Base-by-base conservation (phyloP, 306 rosid genomes). In the Gillenia trifoliata region DNA sequence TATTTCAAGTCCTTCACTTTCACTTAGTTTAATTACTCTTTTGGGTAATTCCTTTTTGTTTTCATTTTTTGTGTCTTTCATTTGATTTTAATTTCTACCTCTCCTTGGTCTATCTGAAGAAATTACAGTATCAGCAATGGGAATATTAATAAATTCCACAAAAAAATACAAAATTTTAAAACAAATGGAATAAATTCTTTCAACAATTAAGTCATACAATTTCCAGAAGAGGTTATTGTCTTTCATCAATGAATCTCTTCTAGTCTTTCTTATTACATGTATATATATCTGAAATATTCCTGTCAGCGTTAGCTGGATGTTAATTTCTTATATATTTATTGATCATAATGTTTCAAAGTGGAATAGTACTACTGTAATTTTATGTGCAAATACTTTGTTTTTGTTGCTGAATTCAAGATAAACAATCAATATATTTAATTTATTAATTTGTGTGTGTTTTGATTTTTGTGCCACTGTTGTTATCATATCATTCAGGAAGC, bases 401-500 rank as follows among this genome's bases (percentile, higher is more conserved):
- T 74, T 81, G 55, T 78, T 79, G 85, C 85, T 72, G 76, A 71
- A 79, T 75, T 78, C 61, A 52, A 59, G 71, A 66, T 41, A 77
- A 40, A 41, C 43, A 11, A n/a, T 31, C 13, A 70, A 52, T 41
- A 7, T n/a, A 20, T 52, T 47, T 47, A 47, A 47, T 47, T 57
- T 59, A 25, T 30, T 59, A 29, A 50, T 40, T 56, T 13, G 25
- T 56, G 12, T 43, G 13, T 23, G 68, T 34, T 16, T 45, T 45
- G 52, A 45, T 45, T 45, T 45, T 47, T 47, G 52, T 47, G 52
- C 20, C 36, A 34, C 70, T 73, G 54, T 50, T 4, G 31, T 69
- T 54, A 22, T 52, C 25, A 22, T 62, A 22, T 12, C 54, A 28
- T 52, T 81, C 93, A 94, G 99, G 89, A 94, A 92, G 79, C 84